phyloP scores from a whole-genome alignment of 805 yeast genomes.

The Yarrowia sp. region DNA sequence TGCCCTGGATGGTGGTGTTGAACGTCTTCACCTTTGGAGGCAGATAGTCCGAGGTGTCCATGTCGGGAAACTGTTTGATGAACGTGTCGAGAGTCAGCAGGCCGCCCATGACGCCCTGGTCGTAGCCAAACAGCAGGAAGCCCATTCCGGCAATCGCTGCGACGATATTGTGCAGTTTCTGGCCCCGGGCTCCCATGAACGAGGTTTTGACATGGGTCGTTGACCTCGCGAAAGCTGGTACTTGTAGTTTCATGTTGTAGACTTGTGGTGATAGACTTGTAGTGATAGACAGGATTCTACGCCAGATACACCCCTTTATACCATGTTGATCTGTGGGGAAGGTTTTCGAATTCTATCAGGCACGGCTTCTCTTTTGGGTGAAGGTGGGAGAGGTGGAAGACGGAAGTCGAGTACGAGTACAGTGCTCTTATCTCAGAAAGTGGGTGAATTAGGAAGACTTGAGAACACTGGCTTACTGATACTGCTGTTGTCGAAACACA shows the following conservation, averaged over 20 bases:
- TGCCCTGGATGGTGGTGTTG: slow-evolving; percentile 43
- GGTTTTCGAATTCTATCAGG: background rate
- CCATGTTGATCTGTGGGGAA: background rate
- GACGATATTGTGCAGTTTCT: slow-evolving; percentile 40
- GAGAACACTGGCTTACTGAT: too few relatives aligned
- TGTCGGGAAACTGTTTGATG: slow-evolving; percentile 43
- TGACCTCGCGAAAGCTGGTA: background rate
- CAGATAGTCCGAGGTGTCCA: slow-evolving; percentile 36
- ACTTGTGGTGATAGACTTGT: background rate
- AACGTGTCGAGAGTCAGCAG: slow-evolving; percentile 62
- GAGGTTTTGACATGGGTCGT: slow-evolving; percentile 8
- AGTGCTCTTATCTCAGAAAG: too few relatives aligned
- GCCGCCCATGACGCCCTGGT: slow-evolving; percentile 82
- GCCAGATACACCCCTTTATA: too few relatives aligned
- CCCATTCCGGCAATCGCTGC: slow-evolving; percentile 43
- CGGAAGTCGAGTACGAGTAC: too few relatives aligned
- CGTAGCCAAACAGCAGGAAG: slow-evolving; percentile 66
- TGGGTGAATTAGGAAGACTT: too few relatives aligned
- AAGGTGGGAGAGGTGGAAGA: background rate
- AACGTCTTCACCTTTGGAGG: slow-evolving; percentile 7
- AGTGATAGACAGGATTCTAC: too few relatives aligned
- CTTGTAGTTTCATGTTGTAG: background rate
- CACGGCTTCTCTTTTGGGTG: slow-evolving; percentile 6
- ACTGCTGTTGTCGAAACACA: too few relatives aligned
- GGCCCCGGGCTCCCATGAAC: slow-evolving; percentile 41